phyloP scores from a whole-genome alignment of 2,329 filamentous ascomycete genomes.

The Alternaria hordeiaustralica region DNA sequence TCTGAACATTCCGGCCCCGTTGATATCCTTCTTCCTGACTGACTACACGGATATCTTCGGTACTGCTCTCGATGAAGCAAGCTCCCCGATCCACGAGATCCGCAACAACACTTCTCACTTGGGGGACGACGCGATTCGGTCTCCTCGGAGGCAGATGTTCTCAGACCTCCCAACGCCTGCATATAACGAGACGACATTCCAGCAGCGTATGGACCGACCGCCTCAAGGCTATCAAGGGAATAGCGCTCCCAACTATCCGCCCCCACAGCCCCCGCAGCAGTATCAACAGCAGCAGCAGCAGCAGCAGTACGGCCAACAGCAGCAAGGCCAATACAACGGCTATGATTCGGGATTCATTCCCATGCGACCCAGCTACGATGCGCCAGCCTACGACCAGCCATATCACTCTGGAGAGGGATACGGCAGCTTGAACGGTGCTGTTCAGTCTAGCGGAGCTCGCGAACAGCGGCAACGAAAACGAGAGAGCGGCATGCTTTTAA shows the following conservation, averaged over 20 bases:
- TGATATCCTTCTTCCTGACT: constrained; percentile 92
- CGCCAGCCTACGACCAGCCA: constrained; percentile 36
- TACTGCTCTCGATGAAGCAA: constrained; percentile 65
- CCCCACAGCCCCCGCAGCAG: constrained; percentile 33
- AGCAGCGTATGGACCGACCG: constrained; percentile 33
- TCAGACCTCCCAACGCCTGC: constrained; percentile 69
- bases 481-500: constrained; percentile 49
- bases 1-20: constrained; percentile 91
- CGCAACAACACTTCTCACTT: constrained; percentile 51
- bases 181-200: constrained; percentile 65
- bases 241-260: constrained; percentile 31
- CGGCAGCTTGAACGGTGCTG: constrained; percentile 43
- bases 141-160: constrained; percentile 70
- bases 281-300: constrained; percentile 23
- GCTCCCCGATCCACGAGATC: constrained; percentile 55
- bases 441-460: constrained; percentile 32
- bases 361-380: constrained; percentile 58
- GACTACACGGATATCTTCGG: constrained; percentile 89
- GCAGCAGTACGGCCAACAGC: constrained; percentile 27
- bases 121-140: constrained; percentile 65
- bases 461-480: constrained; percentile 44
- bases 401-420: constrained; percentile 39
- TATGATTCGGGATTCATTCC: constrained; percentile 61
- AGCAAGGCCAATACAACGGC: constrained; percentile 35
- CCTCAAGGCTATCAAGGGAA: constrained; percentile 30